Percentiles rank a stretch among this genome's conserved stretches.
Conservation (phyloP, 768 basidiomycete genomes). For the Rhodotorula diobovata region DNA sequence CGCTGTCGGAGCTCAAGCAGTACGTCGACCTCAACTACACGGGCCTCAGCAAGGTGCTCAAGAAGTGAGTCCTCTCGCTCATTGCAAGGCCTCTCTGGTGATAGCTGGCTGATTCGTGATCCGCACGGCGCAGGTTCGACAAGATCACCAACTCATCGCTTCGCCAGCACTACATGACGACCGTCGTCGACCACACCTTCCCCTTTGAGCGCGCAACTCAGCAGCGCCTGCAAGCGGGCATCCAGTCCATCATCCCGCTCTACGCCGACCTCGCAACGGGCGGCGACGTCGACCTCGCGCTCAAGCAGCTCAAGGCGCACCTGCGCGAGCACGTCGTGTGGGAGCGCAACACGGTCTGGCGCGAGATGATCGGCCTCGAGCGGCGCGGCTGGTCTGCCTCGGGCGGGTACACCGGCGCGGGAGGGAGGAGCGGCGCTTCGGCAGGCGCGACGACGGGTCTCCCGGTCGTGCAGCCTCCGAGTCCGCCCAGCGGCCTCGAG, state of each 20-base stretch:
- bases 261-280: conserved; percentile 81
- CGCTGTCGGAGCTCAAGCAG: conserved; percentile 56
- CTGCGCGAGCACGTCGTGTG: conserved; percentile 64
- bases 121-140: conserved; percentile 63
- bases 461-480: conserved; percentile 48
- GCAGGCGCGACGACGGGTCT: conserved; percentile 27
- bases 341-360: conserved; percentile 97
- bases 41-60: conserved; percentile 89
- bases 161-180: conserved; percentile 41
- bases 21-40: conserved; percentile 89
- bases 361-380: conserved; percentile 73
- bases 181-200: conserved; percentile 47
- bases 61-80: conserved; percentile 62
- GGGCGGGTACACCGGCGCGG: not conserved
- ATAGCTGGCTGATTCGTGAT: not conserved
- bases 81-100: not conserved
- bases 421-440: not conserved
- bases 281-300: conserved; percentile 64
- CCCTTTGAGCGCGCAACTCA: conserved; percentile 68
- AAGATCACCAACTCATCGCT: conserved; percentile 74
- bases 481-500: conserved; percentile 41
- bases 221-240: conserved; percentile 58
- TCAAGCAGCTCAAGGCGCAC: conserved; percentile 71
- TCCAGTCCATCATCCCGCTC: conserved; percentile 61
- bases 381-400: conserved; percentile 45